Percentiles rank a stretch among this genome's conserved stretches.
Evolutionary conservation across 208 protist genomes (phyloP).

Genomic region (Angomonas deanei): DNA sequence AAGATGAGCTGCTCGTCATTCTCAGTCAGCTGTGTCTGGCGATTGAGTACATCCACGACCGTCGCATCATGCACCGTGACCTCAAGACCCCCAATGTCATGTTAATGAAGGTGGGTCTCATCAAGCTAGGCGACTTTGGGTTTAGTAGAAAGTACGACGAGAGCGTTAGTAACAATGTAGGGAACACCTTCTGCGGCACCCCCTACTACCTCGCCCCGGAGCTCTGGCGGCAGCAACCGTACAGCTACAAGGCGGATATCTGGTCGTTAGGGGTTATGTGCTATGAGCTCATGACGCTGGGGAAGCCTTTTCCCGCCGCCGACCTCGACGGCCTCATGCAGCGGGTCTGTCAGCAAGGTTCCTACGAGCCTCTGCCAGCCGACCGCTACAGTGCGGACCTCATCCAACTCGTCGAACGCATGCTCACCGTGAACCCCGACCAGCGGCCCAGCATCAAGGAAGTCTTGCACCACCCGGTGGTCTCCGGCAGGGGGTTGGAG

Average conservation of each 20-base stretch:
- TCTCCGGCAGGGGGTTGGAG: constrained; percentile 31
- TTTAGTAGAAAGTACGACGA: constrained; percentile 57
- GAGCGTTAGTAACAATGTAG: constrained; percentile 42
- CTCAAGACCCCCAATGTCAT: constrained; percentile 79
- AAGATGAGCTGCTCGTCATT: constrained; percentile 63
- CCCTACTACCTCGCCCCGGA: constrained; percentile 91
- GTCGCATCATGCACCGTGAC: constrained; percentile 79
- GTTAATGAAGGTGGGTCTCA: constrained; percentile 47
- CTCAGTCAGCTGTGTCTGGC: constrained; percentile 65
- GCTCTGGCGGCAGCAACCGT: constrained; percentile 79
- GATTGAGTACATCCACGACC: constrained; percentile 72
- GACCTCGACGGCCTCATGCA: constrained; percentile 48
- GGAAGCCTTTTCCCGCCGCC: constrained; percentile 54
- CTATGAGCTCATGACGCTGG: constrained; percentile 69
- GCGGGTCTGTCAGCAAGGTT: constrained; percentile 32
- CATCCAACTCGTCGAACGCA: constrained; percentile 25
- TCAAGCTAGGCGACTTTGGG: constrained; percentile 88
- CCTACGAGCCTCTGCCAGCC: constrained; percentile 38
- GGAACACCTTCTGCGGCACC: constrained; percentile 61
- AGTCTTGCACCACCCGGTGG: constrained; percentile 30
- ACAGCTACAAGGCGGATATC: constrained; percentile 88
- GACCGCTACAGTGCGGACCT: constrained; percentile 31
- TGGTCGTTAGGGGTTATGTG: constrained; percentile 85
- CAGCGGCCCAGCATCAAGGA: constrained; percentile 39
- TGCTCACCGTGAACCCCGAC: constrained; percentile 48